Evolutionary conservation across 1,139 yeast species (phyloP).

Genomic region (Blastobotrys petasosporus): DNA sequence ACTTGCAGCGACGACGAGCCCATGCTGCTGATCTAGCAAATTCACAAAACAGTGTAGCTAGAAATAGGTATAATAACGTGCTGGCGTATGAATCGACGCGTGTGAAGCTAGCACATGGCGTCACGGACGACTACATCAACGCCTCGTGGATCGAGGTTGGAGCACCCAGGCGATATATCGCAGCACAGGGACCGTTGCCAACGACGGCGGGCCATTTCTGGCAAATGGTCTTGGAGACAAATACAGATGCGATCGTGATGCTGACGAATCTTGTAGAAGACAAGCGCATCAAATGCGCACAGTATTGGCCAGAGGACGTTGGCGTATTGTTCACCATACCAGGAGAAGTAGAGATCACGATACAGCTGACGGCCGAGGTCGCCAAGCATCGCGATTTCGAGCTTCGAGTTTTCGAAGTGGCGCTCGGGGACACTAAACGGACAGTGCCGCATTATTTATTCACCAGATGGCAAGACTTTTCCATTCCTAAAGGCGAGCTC

Average conservation of each 20-base stretch:
- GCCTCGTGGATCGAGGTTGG: slow-evolving; percentile 40
- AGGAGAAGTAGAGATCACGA: neutral
- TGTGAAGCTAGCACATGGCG: slow-evolving; percentile 35
- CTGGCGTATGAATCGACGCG: slow-evolving; percentile 56
- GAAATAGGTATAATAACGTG: slow-evolving; percentile 50
- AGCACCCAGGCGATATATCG: slow-evolving; percentile 39
- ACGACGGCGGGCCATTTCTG: slow-evolving; percentile 67
- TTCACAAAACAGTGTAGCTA: too few relatives aligned
- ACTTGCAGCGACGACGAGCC: too few relatives aligned
- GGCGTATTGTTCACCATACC: neutral
- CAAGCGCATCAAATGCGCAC: slow-evolving; percentile 56
- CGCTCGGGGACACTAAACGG: neutral
- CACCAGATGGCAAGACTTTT: slow-evolving; percentile 53
- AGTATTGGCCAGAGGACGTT: slow-evolving; percentile 60
- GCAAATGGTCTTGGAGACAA: slow-evolving; percentile 65
- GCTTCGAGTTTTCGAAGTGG: slow-evolving; percentile 2
- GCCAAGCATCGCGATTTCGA: slow-evolving; percentile 4
- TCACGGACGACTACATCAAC: slow-evolving; percentile 40
- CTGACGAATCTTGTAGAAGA: slow-evolving; percentile 72
- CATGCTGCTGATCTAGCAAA: too few relatives aligned
- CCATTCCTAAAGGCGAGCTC: slow-evolving; percentile 43
- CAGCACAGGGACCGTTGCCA: slow-evolving; percentile 67
- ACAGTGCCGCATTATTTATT: slow-evolving; percentile 49
- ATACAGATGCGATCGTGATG: slow-evolving; percentile 62
- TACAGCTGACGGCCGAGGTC: neutral